Percentiles rank a stretch among this genome's conserved stretches.
Evolutionary conservation across 2,329 filamentous ascomycete species (phyloP).

Genomic region (Chaetothyriales sp.): DNA sequence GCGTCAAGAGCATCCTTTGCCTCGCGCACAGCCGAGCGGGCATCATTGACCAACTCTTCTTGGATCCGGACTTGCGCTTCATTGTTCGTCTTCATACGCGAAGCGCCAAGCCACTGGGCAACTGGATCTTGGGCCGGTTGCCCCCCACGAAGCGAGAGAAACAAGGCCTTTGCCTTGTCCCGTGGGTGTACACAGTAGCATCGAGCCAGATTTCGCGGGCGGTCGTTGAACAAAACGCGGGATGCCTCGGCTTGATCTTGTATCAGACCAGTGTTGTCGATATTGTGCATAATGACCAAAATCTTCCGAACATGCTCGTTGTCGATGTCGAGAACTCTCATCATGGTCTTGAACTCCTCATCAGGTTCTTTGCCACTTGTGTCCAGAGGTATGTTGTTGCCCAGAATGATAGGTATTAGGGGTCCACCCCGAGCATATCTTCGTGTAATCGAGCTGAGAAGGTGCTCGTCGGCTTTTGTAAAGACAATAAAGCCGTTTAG

Average conservation of each 20-base stretch:
- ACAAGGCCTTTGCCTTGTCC: slow-evolving; percentile 46
- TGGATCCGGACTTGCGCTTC: slow-evolving; percentile 49
- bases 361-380: slow-evolving; percentile 59
- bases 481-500: slow-evolving; percentile 71
- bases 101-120: slow-evolving; percentile 35
- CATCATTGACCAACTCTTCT: slow-evolving; percentile 34
- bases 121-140: slow-evolving; percentile 39
- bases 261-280: slow-evolving; percentile 76
- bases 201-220: slow-evolving; percentile 48
- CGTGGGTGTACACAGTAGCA: slow-evolving; percentile 51
- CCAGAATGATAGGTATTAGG: slow-evolving; percentile 48
- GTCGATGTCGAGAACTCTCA: slow-evolving; percentile 66
- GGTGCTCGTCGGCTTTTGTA: slow-evolving; percentile 58
- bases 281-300: slow-evolving; percentile 64
- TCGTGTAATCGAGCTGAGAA: slow-evolving; percentile 51
- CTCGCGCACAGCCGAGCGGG: slow-evolving; percentile 40
- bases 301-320: slow-evolving; percentile 63
- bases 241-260: slow-evolving; percentile 28
- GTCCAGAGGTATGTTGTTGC: slow-evolving; percentile 40
- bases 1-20: slow-evolving; percentile 36
- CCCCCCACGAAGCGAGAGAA: slow-evolving; percentile 39
- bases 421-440: slow-evolving; percentile 30
- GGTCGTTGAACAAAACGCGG: not conserved
- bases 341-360: slow-evolving; percentile 54
- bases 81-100: slow-evolving; percentile 69